Base-by-base conservation (phyloP, 2,329 filamentous ascomycete species). In the Ophiostoma ips region DNA sequence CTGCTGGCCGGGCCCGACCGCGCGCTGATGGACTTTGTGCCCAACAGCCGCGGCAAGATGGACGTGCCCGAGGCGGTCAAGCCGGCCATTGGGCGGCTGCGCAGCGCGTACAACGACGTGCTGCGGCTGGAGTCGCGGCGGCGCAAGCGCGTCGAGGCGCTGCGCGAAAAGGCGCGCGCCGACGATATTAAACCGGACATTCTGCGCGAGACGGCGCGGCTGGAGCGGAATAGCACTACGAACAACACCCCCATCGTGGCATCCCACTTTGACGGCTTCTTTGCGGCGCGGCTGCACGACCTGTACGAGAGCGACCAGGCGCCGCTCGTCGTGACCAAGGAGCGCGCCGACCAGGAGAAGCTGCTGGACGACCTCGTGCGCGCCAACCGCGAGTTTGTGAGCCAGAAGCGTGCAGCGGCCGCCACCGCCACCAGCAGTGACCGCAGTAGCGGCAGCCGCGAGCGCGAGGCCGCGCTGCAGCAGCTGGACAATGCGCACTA, bases 101-200 rank as follows among this genome's bases (percentile, higher is more conserved):
- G 92, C 15, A 81, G 81, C 31, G 81, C 79, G 10, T 81, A 95
- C 60, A 95, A 94, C 62, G 89, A 96, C 56, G 78, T 94, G 3
- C 80, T 77, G 50, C 78, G 88, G 13, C 72, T 96, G 1, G 90
- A 98, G 63, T 88, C 81, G 53, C 75, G 86, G 49, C 75, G 90
- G 46, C 76, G 82, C 53, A 82, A 85, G 55, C 89, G 87, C 60
- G 81, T 90, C 2, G 87, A 95, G 61, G 72, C 77, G 1, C 64
- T 96, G 44, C 77, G 82, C 31, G 81, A 87, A 52, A 94, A 89
- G 60, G 83, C 83, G 3, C 85, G 84, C 48, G 76, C 79, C 19
- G 92, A 98, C 64, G 90, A 96, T 63, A 89, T 96, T 58, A 88
- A 88, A 59, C 76, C 79, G 0, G 86, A 88, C 46, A 83, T 98